phyloP scores from a whole-genome alignment of 2,329 filamentous ascomycete species.

The Leptodontidium sp. region DNA sequence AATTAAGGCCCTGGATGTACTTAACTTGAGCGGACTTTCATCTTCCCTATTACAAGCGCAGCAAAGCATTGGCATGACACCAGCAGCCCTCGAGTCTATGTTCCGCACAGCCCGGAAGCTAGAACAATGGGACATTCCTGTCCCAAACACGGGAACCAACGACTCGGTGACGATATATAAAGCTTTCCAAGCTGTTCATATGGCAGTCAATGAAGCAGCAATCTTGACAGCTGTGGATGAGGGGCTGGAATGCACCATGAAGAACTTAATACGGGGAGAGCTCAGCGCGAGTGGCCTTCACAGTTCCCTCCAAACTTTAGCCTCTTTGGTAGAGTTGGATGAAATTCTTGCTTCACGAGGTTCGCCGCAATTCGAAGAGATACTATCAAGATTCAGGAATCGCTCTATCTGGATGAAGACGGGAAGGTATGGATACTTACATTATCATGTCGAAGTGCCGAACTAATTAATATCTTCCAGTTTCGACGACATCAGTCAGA shows the following conservation, averaged over 20 bases:
- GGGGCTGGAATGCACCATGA: slow-evolving; percentile 68
- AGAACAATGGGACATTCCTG: slow-evolving; percentile 91
- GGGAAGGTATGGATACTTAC: slow-evolving; percentile 67
- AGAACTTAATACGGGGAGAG: slow-evolving; percentile 58
- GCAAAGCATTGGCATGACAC: slow-evolving; percentile 64
- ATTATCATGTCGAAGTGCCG: background rate
- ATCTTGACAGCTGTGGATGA: slow-evolving; percentile 68
- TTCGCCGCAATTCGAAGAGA: slow-evolving; percentile 65
- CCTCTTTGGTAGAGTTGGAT: slow-evolving; percentile 81
- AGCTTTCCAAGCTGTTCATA: slow-evolving; percentile 80
- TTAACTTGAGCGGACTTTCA: slow-evolving; percentile 87
- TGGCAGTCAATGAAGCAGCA: slow-evolving; percentile 62
- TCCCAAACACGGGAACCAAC: slow-evolving; percentile 67
- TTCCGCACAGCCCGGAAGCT: slow-evolving; percentile 82
- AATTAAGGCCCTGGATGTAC: slow-evolving; percentile 77
- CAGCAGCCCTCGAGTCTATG: slow-evolving; percentile 72
- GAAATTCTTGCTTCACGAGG: slow-evolving; percentile 73
- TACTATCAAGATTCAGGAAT: slow-evolving; percentile 68
- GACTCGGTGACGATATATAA: slow-evolving; percentile 78
- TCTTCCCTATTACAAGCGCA: slow-evolving; percentile 78
- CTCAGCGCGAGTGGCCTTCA: slow-evolving; percentile 61
- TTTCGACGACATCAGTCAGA: slow-evolving; percentile 79
- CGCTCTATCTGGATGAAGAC: slow-evolving; percentile 83
- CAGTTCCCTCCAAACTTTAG: slow-evolving; percentile 67
- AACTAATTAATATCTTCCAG: slow-evolving; percentile 53